A percentile compares a stretch with the other conserved stretches of the same genome.
phyloP scores from a whole-genome alignment of 805 yeast genomes.

The Komagataella ulmi region DNA sequence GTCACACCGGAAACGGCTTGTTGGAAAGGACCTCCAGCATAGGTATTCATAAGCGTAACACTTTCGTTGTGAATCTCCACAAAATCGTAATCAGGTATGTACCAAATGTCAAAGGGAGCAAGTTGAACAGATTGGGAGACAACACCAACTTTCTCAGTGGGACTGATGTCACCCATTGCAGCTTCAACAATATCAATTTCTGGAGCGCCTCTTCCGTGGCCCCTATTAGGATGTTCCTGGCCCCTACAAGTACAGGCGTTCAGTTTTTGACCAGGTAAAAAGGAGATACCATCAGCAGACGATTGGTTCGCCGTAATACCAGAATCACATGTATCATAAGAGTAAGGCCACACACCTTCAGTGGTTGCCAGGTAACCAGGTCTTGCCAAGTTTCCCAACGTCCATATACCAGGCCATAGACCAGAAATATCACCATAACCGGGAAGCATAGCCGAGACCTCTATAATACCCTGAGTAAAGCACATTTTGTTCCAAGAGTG shows the following conservation, averaged over 20 bases:
- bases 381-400: constrained; percentile 85
- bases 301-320: constrained; percentile 94
- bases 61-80: constrained; percentile 58
- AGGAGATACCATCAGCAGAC: constrained; percentile 78
- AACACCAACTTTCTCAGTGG: constrained; percentile 38
- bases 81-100: constrained; percentile 75
- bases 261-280: constrained; percentile 73
- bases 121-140: constrained; percentile 89
- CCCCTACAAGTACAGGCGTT: constrained; percentile 69
- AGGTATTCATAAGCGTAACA: constrained; percentile 71
- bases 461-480: constrained; percentile 73
- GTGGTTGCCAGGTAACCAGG: constrained; percentile 83
- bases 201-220: constrained; percentile 89
- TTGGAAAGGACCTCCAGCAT: constrained; percentile 88
- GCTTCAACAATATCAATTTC: constrained; percentile 82
- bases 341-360: constrained; percentile 93
- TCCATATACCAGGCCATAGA: constrained; percentile 95
- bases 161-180: constrained; percentile 45
- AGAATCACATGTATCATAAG: constrained; percentile 79
- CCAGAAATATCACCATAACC: constrained; percentile 71
- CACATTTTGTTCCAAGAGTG: constrained; percentile 90
- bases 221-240: constrained; percentile 79
- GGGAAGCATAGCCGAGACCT: constrained; percentile 67
- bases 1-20: constrained; percentile 83
- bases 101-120: constrained; percentile 95